Conservation (phyloP, 192 early-diverging fungal species). For the Thamnidium elegans region DNA sequence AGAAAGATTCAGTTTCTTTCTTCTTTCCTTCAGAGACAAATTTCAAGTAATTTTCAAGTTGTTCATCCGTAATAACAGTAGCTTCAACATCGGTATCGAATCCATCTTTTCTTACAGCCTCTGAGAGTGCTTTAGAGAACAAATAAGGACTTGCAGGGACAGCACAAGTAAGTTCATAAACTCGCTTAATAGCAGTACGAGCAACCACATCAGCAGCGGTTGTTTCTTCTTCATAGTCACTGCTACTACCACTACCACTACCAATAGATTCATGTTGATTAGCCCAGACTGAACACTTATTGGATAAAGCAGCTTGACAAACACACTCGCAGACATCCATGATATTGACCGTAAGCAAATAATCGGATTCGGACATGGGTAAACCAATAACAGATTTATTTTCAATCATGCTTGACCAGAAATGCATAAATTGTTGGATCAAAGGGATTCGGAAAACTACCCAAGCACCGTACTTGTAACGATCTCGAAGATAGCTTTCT, state of each 20-base stretch:
- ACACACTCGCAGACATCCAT: background rate
- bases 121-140: too few species aligned
- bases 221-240: background rate
- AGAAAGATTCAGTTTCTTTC: background rate
- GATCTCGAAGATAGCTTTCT: background rate
- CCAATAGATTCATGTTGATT: too few species aligned
- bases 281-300: background rate
- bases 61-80: too few species aligned
- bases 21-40: background rate
- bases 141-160: too few species aligned
- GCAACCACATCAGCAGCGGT: background rate
- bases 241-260: too few species aligned
- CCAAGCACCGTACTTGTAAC: background rate
- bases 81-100: too few species aligned
- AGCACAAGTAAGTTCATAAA: background rate
- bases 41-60: background rate
- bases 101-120: too few species aligned
- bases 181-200: background rate
- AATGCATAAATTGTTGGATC: background rate
- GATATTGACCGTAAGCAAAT: background rate
- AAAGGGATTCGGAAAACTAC: background rate
- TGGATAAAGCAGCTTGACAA: background rate
- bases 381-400: background rate
- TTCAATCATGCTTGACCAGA: constrained; percentile 4
- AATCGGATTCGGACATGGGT: background rate